phyloP scores from a whole-genome alignment of 225 moss, liverwort and hornwort genomes.

The Sphagnum contortum region DNA sequence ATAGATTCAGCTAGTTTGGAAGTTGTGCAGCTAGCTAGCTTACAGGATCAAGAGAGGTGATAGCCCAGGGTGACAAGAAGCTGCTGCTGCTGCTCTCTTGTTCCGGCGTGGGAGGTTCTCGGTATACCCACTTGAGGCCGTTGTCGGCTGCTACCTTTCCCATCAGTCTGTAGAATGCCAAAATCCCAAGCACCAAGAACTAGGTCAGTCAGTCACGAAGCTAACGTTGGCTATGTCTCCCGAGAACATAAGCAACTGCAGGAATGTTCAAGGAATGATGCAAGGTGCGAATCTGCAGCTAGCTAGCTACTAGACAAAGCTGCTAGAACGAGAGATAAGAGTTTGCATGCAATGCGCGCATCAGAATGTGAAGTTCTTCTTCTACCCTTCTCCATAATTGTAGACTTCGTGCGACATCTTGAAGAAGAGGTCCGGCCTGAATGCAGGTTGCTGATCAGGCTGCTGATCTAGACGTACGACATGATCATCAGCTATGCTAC shows the following conservation, averaged over 20 bases:
- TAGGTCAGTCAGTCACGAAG: no score
- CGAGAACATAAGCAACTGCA: no score
- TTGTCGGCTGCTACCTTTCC: conserved; percentile 89
- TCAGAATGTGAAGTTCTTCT: no score
- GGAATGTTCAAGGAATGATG: no score
- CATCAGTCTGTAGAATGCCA: conserved; percentile 43
- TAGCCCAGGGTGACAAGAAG: conserved; percentile 61
- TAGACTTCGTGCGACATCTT: conserved; percentile 96
- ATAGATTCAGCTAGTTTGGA: no score
- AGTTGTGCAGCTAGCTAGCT: conserved; percentile 1
- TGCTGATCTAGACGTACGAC: conserved; percentile 37
- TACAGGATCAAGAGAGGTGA: conserved; percentile 61
- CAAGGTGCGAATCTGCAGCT: no score
- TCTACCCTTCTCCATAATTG: conserved; percentile 92
- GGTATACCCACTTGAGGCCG: conserved; percentile 86
- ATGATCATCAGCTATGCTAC: conserved; percentile 18
- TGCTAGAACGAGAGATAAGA: no score
- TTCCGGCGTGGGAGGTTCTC: conserved; percentile 60
- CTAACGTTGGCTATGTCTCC: no score
- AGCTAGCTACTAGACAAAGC: no score
- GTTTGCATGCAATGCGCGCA: no score
- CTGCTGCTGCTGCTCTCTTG: conserved; percentile 10
- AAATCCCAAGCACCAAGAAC: no score
- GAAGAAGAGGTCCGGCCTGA: conserved; percentile 64
- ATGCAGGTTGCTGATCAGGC: conserved; percentile 6